Base-by-base conservation (phyloP, 2,329 filamentous ascomycete species). In the Fusarium temperatum region DNA sequence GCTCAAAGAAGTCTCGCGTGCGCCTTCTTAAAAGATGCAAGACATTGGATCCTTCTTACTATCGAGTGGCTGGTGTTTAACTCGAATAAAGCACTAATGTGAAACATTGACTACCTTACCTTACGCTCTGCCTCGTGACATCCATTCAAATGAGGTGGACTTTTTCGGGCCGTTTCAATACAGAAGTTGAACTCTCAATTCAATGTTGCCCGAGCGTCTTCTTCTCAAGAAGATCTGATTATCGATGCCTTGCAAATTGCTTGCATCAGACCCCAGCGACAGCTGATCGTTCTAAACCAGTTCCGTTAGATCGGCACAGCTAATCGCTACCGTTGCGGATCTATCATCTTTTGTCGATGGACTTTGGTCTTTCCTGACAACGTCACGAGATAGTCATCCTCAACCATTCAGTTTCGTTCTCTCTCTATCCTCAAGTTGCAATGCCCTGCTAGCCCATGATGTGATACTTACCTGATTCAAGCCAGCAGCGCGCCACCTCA, bases 221-320 rank as follows among this genome's bases (percentile, higher is more conserved):
- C 22, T 28, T 18, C 42, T 62, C 45, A 45, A n/a, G 38, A 55
- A 45, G 38, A 69, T 69, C 42, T 63, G 57, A 38, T 48, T 38
- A 60, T 60, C 47, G 56, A 41, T 47, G 64, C 56, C 41, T 71
- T 59, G 32, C 68, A 54, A 74, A 74, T 72, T 65, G 63, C 71
- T 68, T 74, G 68, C 71, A 74, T 74, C 42, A 36, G 56, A 74
- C 41, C 72, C 50, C 55, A 69, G 68, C 64, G 41, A 38, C 32
- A 48, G 66, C 57, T 59, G 61, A 73, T 71, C 70, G 38, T 51
- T 72, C 59, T 53, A 42, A 69, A 55, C 48, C 64, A 35, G 60
- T 47, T 69, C 39, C 41, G 60, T 66, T 64, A 26, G 65, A 75
- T 75, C 72, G 65, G 42, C 69, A 42, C 55, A 56, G 61, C 69